phyloP scores from a whole-genome alignment of 1,284 basidiomycete genomes.

The Ustilago cynodontis region DNA sequence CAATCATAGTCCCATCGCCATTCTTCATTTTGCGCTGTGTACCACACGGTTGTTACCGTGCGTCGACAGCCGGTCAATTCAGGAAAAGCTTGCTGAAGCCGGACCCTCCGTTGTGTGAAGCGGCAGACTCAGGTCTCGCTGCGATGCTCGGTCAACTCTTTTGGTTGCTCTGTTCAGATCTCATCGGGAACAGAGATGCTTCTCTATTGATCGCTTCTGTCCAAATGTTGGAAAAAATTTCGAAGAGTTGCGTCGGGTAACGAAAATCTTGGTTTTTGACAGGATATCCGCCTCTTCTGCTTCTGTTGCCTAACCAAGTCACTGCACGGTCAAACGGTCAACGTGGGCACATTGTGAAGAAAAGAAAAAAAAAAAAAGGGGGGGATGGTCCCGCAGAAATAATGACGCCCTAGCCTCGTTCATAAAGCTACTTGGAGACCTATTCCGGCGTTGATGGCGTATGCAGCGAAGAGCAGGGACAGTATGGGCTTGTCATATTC shows the following conservation, averaged over 20 bases:
- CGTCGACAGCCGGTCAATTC: no score
- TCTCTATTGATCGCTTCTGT: not conserved
- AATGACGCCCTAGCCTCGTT: not conserved
- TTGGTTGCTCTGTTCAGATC: not conserved
- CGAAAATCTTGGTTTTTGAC: not conserved
- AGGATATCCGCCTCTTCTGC: not conserved
- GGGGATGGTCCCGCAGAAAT: not conserved
- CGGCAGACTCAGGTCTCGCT: no score
- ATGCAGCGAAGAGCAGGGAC: no score
- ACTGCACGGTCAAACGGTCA: no score
- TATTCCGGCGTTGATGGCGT: no score
- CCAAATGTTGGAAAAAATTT: slow-evolving; percentile 1
- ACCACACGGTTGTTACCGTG: no score
- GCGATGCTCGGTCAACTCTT: not conserved
- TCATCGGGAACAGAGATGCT: not conserved
- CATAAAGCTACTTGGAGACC: no score
- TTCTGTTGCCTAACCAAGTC: no score
- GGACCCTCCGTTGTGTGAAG: no score
- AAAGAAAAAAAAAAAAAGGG: not conserved
- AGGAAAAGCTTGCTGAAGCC: no score
- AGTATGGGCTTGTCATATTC: no score
- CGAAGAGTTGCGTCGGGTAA: not conserved
- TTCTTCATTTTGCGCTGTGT: not conserved
- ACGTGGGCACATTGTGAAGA: no score
- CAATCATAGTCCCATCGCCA: not conserved